Evolutionary conservation across 805 yeast species (phyloP), one percentile per base, ranked within the genome.

Genomic region (Candida broadrunensis): DNA sequence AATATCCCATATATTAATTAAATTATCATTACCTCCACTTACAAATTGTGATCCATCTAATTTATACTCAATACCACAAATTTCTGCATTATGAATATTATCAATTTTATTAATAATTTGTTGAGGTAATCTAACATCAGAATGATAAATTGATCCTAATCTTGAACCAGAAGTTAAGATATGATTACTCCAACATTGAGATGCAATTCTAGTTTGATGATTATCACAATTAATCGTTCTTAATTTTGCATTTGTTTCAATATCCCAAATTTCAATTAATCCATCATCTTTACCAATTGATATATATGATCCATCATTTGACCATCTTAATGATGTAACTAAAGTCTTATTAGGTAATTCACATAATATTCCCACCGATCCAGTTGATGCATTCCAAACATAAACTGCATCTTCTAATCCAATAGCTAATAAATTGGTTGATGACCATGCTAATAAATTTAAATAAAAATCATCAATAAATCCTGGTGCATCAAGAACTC

Each of bases 401-500:
- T 91, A 93, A 12, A 93, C 85, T 3, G 85, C 73, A 42, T 78
- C 80, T 41, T 85, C 95, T 37, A 93, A 70, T 1, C 96, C 99
- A 55, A 93, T 85, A 1, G 96, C 97, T 24, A 93, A 70, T 33
- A 83, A 70, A 60, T 91, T 88, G 23, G 81, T 79, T 48, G 70
- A 67, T 6, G 97, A 89, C 98, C 99, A 93, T 45, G 89, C 80
- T 39, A 93, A 61, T 31, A 91, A 70, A 56, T 89, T 89, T 39
- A 89, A 72, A 60, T 91, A 93, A 61, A 89, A 93, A 65, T 93
- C 99, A 61, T 93, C 96, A 17, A 84, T 75, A 43, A 90, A 75
- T 0, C 96, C 97, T 0, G 99, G 99, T 0, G 98, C 99, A 65
- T 93, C 99, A 31, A 93, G 71, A 1, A 93, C 95, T 47, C 96